Conservation (phyloP, 768 basidiomycete species). For the Heimioporus sp. region DNA sequence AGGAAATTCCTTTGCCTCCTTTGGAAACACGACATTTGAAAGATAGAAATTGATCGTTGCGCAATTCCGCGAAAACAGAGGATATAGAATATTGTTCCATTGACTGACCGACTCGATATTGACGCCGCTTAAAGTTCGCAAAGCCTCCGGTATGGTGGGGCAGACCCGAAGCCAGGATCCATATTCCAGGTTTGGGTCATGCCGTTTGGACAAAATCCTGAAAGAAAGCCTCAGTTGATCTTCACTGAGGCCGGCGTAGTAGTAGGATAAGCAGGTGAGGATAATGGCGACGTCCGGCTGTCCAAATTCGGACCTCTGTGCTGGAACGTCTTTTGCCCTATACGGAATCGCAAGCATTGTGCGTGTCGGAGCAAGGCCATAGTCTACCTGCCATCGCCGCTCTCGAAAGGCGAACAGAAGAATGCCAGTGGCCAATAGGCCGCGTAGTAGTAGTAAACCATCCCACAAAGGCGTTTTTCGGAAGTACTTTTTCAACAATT, state of each 20-base stretch:
- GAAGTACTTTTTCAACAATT: conserved; percentile 2
- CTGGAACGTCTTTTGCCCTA: conserved; percentile 49
- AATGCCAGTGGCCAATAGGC: conserved; percentile 42
- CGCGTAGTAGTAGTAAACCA: conserved; percentile 42
- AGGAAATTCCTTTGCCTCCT: conserved; percentile 47
- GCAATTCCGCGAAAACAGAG: conserved; percentile 37
- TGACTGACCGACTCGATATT: conserved; percentile 42
- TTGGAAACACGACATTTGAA: conserved; percentile 46
- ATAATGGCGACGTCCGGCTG: conserved; percentile 49
- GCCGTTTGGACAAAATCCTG: conserved; percentile 35
- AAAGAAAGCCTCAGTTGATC: conserved; percentile 39
- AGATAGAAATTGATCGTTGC: conserved; percentile 48
- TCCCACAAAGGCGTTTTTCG: conserved; percentile 29
- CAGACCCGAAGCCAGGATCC: conserved; percentile 34
- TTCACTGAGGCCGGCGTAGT: conserved; percentile 43
- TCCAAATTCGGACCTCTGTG: conserved; percentile 46
- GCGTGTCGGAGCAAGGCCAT: conserved; percentile 42
- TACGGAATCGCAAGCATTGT: conserved; percentile 52
- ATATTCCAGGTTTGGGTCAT: conserved; percentile 43
- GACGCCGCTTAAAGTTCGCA: conserved; percentile 37
- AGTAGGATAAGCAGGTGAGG: conserved; percentile 48
- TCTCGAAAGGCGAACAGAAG: conserved; percentile 37
- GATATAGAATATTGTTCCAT: conserved; percentile 26
- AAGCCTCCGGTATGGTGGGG: conserved; percentile 23
- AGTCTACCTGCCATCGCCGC: conserved; percentile 51